phyloP scores from a whole-genome alignment of 2,329 filamentous ascomycete species.

The Colletotrichum orbiculare region DNA sequence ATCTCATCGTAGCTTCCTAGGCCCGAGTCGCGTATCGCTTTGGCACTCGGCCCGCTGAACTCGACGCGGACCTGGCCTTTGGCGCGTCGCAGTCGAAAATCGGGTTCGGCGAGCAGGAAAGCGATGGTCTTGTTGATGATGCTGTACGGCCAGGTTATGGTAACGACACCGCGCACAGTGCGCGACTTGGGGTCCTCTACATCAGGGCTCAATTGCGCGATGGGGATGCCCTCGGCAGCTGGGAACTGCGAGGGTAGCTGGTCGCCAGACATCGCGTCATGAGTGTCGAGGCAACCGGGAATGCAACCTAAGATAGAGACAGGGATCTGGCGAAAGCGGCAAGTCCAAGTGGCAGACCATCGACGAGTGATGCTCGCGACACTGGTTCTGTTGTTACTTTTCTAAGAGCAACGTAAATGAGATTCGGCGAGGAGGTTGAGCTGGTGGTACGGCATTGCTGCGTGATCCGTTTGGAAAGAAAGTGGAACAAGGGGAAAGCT shows the following conservation, averaged over 20 bases:
- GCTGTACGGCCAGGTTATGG: constrained; percentile 92
- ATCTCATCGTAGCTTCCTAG: constrained; percentile 85
- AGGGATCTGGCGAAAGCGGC: constrained; percentile 8
- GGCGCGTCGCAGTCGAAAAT: constrained; percentile 80
- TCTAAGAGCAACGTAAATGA: neutral
- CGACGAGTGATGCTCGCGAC: neutral
- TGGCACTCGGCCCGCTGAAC: constrained; percentile 77
- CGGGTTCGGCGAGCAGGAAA: constrained; percentile 84
- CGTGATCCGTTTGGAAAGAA: constrained; percentile 11
- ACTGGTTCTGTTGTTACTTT: neutral
- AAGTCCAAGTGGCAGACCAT: constrained; percentile 8
- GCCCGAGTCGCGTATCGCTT: constrained; percentile 72
- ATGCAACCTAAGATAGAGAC: constrained; percentile 6
- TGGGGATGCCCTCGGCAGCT: constrained; percentile 53
- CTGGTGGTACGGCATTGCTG: constrained; percentile 19
- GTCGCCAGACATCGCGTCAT: constrained; percentile 37
- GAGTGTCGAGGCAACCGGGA: neutral
- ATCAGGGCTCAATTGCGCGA: constrained; percentile 65
- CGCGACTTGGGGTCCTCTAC: constrained; percentile 53
- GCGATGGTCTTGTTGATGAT: constrained; percentile 78
- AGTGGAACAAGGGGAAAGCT: constrained; percentile 33
- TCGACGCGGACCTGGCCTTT: constrained; percentile 85
- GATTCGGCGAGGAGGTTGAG: constrained; percentile 9
- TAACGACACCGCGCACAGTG: constrained; percentile 77
- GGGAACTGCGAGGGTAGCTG: constrained; percentile 35